phyloP scores from a whole-genome alignment of 352 stramenopile species.

The Blastocystis sp. region DNA sequence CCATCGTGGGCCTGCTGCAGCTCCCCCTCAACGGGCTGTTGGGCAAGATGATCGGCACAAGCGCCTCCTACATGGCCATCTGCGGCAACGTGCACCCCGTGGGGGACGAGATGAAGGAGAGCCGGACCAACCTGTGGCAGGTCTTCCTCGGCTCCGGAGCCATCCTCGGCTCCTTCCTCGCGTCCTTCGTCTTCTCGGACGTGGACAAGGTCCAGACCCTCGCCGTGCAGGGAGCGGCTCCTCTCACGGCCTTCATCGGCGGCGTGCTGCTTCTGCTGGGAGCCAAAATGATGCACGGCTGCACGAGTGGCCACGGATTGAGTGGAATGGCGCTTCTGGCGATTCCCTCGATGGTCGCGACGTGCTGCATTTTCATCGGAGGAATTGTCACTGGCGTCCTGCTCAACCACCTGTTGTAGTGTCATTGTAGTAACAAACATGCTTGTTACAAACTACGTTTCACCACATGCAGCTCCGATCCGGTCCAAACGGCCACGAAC shows the following conservation, averaged over 20 bases:
- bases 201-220: background rate
- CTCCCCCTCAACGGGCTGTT: constrained; percentile 69
- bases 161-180: constrained; percentile 47
- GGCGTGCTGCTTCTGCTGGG: constrained; percentile 52
- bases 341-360: constrained; percentile 64
- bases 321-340: constrained; percentile 64
- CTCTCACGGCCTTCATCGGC: constrained; percentile 42
- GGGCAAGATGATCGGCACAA: constrained; percentile 59
- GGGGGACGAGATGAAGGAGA: constrained; percentile 1
- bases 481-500: constrained; percentile 24
- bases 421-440: background rate
- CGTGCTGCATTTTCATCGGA: constrained; percentile 59
- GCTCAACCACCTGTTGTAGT: constrained; percentile 20
- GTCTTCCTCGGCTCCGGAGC: constrained; percentile 17
- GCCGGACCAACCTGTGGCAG: constrained; percentile 55
- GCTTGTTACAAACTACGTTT: constrained; percentile 36
- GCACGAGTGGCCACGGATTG: constrained; percentile 66
- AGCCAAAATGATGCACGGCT: constrained; percentile 63
- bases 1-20: constrained; percentile 69
- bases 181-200: background rate
- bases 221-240: constrained; percentile 10
- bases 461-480: constrained; percentile 22
- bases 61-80: constrained; percentile 52
- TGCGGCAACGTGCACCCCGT: constrained; percentile 22
- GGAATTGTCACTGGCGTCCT: constrained; percentile 49